Evolutionary conservation across 2,329 filamentous ascomycete genomes (phyloP).

Genomic region (Amphichorda felina): DNA sequence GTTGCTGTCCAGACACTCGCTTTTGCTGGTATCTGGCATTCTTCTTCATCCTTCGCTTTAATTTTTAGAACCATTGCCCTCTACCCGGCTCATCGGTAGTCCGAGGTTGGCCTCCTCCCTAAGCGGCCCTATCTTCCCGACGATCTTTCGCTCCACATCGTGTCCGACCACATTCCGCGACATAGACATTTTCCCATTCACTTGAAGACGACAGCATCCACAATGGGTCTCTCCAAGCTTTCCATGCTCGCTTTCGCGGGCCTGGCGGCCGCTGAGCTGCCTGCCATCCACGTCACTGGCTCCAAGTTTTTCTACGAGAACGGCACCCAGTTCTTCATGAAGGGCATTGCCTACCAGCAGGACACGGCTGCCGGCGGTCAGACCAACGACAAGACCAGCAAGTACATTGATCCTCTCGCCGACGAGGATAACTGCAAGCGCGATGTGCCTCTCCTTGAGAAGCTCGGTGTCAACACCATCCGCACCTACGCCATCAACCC

Average conservation of each 20-base stretch:
- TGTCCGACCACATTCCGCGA: slow-evolving; percentile 2
- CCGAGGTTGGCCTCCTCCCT: slow-evolving; percentile 3
- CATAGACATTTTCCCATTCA: too few relatives aligned
- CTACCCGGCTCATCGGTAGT: slow-evolving; percentile 6
- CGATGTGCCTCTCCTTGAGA: slow-evolving; percentile 69
- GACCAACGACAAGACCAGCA: slow-evolving; percentile 25
- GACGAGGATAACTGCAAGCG: slow-evolving; percentile 62
- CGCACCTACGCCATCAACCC: slow-evolving; percentile 92
- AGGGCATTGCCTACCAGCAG: slow-evolving; percentile 91
- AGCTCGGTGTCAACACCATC: slow-evolving; percentile 82
- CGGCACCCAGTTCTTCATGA: slow-evolving; percentile 61
- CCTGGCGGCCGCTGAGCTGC: slow-evolving; percentile 29
- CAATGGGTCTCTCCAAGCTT: slow-evolving; percentile 21
- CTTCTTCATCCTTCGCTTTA: slow-evolving; percentile 4
- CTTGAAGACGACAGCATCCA: slow-evolving; percentile 7
- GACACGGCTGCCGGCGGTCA: slow-evolving; percentile 48
- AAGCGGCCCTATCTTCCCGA: slow-evolving; percentile 2
- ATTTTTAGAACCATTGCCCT: slow-evolving; percentile 3
- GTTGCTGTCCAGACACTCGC: slow-evolving; percentile 2
- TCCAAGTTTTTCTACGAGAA: slow-evolving; percentile 85
- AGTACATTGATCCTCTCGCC: slow-evolving; percentile 74
- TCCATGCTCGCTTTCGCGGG: slow-evolving; percentile 28
- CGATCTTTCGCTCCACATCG: slow-evolving; percentile 1
- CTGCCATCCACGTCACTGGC: slow-evolving; percentile 61
- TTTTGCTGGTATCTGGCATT: slow-evolving; percentile 4